Percentiles rank a stretch among this genome's conserved stretches.
Conservation (phyloP, 2,329 filamentous ascomycete genomes). For the Trichoderma guizhouense region DNA sequence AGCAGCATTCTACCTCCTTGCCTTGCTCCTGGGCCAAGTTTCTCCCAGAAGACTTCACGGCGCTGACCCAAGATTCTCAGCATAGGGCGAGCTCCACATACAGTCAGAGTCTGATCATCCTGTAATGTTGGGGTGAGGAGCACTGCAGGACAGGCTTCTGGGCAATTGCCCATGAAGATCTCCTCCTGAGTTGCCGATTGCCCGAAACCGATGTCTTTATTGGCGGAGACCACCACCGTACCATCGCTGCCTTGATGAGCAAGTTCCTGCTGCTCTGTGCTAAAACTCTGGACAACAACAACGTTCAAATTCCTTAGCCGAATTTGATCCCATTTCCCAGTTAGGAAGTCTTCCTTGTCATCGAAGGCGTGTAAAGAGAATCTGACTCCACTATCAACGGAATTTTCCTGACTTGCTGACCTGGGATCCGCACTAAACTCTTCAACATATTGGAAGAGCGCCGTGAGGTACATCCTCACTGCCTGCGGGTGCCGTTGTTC, state of each 20-base stretch:
- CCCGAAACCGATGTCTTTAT: constrained; percentile 35
- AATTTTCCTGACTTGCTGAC: constrained; percentile 1
- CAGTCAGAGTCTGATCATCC: constrained; percentile 27
- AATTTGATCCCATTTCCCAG: not conserved
- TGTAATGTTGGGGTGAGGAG: constrained; percentile 31
- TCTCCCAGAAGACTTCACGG: constrained; percentile 28
- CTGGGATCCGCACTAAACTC: constrained; percentile 10
- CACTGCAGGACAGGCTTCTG: constrained; percentile 35
- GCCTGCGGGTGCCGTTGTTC: constrained; percentile 32
- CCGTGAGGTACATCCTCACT: constrained; percentile 29
- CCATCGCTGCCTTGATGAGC: constrained; percentile 25
- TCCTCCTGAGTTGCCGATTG: constrained; percentile 38
- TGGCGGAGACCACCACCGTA: constrained; percentile 33
- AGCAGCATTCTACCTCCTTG: constrained; percentile 32
- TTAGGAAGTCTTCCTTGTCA: not conserved
- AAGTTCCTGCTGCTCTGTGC: constrained; percentile 25
- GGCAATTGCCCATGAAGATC: constrained; percentile 33
- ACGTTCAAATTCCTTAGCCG: constrained; percentile 20
- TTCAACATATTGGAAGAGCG: constrained; percentile 31
- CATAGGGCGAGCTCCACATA: constrained; percentile 30
- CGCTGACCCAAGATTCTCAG: constrained; percentile 30
- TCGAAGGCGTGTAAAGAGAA: constrained; percentile 25
- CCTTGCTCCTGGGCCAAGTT: constrained; percentile 13
- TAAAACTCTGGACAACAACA: constrained; percentile 24
- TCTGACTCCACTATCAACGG: not conserved